phyloP scores from a whole-genome alignment of 2,329 filamentous ascomycete species.

The Penicillium sp. region DNA sequence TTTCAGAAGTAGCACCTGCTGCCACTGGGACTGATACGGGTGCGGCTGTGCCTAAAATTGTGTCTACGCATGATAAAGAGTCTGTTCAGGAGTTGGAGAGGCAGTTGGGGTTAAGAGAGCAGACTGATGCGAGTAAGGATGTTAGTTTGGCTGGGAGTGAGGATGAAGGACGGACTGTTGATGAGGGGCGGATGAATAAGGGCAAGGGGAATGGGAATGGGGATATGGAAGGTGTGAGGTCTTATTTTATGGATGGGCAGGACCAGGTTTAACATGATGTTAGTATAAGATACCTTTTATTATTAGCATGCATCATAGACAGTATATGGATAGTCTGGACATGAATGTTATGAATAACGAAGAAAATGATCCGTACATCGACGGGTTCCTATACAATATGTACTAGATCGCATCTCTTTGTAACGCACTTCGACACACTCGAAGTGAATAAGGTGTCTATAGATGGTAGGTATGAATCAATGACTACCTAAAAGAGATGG shows the following conservation, averaged over 20 bases:
- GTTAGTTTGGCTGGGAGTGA: slow-evolving; percentile 75
- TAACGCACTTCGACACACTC: too few relatives aligned
- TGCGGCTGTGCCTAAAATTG: not conserved
- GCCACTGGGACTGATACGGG: not conserved
- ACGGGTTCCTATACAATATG: too few relatives aligned
- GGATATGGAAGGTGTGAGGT: slow-evolving; percentile 42
- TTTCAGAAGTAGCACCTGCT: not conserved
- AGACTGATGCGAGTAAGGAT: slow-evolving; percentile 64
- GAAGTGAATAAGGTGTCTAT: too few relatives aligned
- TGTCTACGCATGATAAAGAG: not conserved
- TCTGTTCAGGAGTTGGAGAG: slow-evolving; percentile 42
- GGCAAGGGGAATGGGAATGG: slow-evolving; percentile 15
- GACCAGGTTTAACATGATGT: not conserved
- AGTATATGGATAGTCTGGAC: not conserved
- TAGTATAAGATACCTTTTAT: not conserved
- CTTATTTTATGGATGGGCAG: slow-evolving; percentile 31
- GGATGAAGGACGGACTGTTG: slow-evolving; percentile 29
- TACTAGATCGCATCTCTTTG: too few relatives aligned
- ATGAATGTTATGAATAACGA: not conserved
- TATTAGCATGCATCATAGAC: not conserved
- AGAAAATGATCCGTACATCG: too few relatives aligned
- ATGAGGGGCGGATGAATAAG: slow-evolving; percentile 24
- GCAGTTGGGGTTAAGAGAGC: slow-evolving; percentile 67
- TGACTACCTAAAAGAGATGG: too few relatives aligned
- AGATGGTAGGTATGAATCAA: too few relatives aligned